A percentile compares a stretch with the other conserved stretches of the same genome.
These are phyloP conservation scores for Odonthalia washingtoniensis DNA, from an alignment of 31 red algal genomes.

Conservation along the genomic window DNA sequence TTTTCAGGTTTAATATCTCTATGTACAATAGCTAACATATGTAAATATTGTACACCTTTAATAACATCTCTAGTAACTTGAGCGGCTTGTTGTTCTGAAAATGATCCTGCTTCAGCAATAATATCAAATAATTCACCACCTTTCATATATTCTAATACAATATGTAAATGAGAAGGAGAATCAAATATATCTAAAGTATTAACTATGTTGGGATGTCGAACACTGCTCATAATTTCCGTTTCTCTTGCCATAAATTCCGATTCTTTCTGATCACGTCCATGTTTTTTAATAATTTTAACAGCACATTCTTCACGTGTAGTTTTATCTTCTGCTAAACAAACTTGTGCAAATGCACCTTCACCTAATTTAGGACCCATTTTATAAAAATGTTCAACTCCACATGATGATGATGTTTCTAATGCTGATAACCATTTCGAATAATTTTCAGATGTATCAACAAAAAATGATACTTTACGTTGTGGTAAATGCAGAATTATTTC, in stretches of 20 bases:
- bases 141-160: constrained; percentile 93
- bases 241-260: constrained; percentile 78
- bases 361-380: constrained; percentile 77
- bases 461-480: constrained; percentile 83
- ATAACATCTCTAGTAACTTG: constrained; percentile 92
- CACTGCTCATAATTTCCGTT: constrained; percentile 82
- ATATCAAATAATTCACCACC: constrained; percentile 98
- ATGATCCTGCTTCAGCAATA: constrained; percentile 86
- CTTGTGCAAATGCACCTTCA: constrained; percentile 85
- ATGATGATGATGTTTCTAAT: constrained; percentile 67
- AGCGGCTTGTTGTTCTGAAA: constrained; percentile 82
- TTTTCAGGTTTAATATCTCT: constrained; percentile 99
- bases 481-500: constrained; percentile 80
- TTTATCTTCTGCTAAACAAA: constrained; percentile 71
- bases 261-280: constrained; percentile 74
- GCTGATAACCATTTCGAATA: constrained; percentile 77
- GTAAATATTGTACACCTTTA: constrained; percentile 92
- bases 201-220: constrained; percentile 91
- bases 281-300: constrained; percentile 90
- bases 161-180: constrained; percentile 72
- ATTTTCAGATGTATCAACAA: constrained; percentile 60
- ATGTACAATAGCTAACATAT: constrained; percentile 92
- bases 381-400: constrained; percentile 88
- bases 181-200: constrained; percentile 97
- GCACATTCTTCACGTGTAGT: constrained; percentile 71